A percentile compares a stretch with the other conserved stretches of the same genome.
Evolutionary conservation across 495 filamentous ascomycete genomes (phyloP).

Genomic region (Aspergillus diversus): DNA sequence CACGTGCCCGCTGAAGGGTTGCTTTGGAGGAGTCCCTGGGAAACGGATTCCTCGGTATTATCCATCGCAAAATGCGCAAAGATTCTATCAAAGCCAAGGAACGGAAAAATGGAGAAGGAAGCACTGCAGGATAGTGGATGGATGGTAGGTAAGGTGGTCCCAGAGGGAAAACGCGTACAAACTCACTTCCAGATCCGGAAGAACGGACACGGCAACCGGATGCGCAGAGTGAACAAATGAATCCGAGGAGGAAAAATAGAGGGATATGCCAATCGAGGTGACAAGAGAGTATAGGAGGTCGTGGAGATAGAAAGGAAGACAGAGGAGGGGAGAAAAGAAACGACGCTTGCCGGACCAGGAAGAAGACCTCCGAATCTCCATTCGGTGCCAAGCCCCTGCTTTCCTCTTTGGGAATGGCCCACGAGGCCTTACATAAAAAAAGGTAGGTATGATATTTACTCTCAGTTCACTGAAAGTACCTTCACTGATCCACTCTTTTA

Average conservation of each 20-base stretch:
- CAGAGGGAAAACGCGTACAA: slow-evolving; percentile 10
- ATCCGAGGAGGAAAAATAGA: background rate
- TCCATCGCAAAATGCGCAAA: background rate
- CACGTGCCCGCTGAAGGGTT: slow-evolving; percentile 10
- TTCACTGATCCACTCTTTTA: no score
- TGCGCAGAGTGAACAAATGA: background rate
- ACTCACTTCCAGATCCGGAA: slow-evolving; percentile 12
- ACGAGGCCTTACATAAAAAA: background rate
- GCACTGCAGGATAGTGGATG: background rate
- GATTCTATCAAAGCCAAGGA: background rate
- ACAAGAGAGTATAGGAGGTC: background rate
- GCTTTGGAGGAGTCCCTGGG: background rate
- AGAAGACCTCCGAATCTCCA: slow-evolving; percentile 14
- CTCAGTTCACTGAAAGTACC: no score
- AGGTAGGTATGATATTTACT: no score
- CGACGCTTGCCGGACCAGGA: slow-evolving; percentile 10
- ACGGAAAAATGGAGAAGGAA: background rate
- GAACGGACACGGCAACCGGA: background rate
- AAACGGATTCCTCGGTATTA: background rate
- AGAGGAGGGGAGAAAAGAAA: background rate
- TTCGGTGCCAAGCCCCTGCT: slow-evolving; percentile 15
- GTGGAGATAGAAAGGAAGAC: background rate
- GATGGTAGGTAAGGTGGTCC: background rate
- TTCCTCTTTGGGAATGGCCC: slow-evolving; percentile 17
- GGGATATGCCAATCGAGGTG: background rate